Percentiles rank a stretch among this genome's conserved stretches.
Evolutionary conservation across 768 basidiomycete genomes (phyloP).

Genomic region (Gelatoporia subvermispora): DNA sequence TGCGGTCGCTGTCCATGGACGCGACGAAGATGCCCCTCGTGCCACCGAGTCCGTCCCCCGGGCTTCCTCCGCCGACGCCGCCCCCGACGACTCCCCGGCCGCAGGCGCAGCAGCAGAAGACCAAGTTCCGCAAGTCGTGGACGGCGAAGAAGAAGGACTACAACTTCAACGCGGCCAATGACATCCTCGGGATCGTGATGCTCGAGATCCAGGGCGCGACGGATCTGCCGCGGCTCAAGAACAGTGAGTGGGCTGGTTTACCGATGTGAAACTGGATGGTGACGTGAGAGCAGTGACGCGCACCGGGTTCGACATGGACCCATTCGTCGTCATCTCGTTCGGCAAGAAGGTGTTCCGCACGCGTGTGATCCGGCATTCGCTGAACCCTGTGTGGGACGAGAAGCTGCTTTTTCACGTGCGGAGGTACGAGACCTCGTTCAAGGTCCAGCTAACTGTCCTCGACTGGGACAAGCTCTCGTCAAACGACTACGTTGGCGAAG

Average conservation of each 20-base stretch:
- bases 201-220: conserved; percentile 82
- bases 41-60: conserved; percentile 2
- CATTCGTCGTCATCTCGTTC: conserved; percentile 93
- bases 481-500: conserved; percentile 88
- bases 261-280: background rate
- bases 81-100: conserved; percentile 17
- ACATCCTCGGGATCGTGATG: conserved; percentile 93
- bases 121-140: conserved; percentile 38
- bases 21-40: conserved; percentile 9
- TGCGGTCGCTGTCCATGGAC: conserved; percentile 28
- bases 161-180: conserved; percentile 66
- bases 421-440: conserved; percentile 75
- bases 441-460: conserved; percentile 75
- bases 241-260: conserved; percentile 52
- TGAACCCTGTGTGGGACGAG: conserved; percentile 91
- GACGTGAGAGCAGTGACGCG: conserved; percentile 56
- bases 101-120: conserved; percentile 23
- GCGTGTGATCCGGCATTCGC: conserved; percentile 76
- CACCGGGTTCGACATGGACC: conserved; percentile 94
- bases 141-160: conserved; percentile 37
- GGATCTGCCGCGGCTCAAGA: conserved; percentile 81
- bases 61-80: conserved; percentile 18
- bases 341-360: conserved; percentile 97
- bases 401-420: conserved; percentile 94
- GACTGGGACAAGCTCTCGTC: conserved; percentile 95